Base-by-base conservation (phyloP, 805 yeast genomes). In the Zygoascus bituminiphila region DNA sequence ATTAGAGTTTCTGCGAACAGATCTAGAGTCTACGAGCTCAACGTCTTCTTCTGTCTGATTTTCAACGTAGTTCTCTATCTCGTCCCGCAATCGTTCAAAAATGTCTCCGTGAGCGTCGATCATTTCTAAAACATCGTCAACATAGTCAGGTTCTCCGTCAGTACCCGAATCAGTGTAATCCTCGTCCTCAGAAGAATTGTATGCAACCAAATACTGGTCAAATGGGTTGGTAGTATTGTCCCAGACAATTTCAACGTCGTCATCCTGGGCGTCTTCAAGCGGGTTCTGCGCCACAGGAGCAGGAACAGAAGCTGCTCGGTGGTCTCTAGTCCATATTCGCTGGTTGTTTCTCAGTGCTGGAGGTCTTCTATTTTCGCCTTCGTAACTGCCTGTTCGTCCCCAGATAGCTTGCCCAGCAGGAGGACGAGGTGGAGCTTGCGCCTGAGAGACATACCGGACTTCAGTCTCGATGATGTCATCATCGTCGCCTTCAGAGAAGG, bases 401-500 rank as follows among this genome's bases (percentile, higher is more conserved):
- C 20, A 4, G 21, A 4, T 20, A 20, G 22, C 39, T n/a, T n/a
- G n/a, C n/a, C n/a, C n/a, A 4, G 20, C 21, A 12, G 20, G 17
- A 15, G 14, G 14, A 12, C 39, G 7, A 9, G 12, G 39, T 8
- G 20, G 39, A 15, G 14, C 20, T 15, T 29, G 15, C 15, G 3
- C n/a, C 33, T 7, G 33, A 7, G 39, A 12, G 14, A 36, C 12
- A 5, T 15, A 20, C 12, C 39, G 20, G 4, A 36, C 39, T 17
- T 36, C 21, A n/a, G 22, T 36, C 8, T 36, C 39, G 19, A 36
- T 15, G 10, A 36, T 36, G 17, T 36, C 39, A 20, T 36, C 39
- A 9, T 36, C 39, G 17, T 36, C 39, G 57, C 61, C 4, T 57
- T 50, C 33, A 29, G 33, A 29, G n/a, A 29, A 29, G 4, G 33